Base-by-base conservation (phyloP, 106 monocot species). In the Xerophyta viscosa region DNA sequence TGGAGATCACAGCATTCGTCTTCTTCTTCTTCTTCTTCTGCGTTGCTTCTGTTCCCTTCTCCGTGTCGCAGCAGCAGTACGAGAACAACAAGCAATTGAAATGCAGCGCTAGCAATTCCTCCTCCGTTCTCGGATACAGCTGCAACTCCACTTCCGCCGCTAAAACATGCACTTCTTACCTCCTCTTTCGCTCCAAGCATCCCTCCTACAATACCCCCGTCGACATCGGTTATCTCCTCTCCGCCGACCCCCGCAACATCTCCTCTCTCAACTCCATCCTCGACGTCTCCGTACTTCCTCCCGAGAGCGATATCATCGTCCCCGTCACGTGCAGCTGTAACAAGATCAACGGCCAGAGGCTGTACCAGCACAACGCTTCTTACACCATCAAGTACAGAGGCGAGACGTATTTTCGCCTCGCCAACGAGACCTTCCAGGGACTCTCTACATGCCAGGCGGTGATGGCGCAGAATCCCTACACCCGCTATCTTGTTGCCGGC, bases 361-460 rank as follows among this genome's bases (percentile, higher is more conserved):
- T 54, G 68, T 84, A 89, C 88, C 88, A 89, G 54, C 82, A 85
- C 70, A 72, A 72, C 67, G 57, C 78, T 28, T 25, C 26, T 37
- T 79, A 79, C 71, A 68, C 45, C 52, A 11, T 86, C 52, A 72
- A 62, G 11, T 13, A n/a, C 39, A 3, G 2, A 5, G 24, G 15
- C 17, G 75, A 82, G 27, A 82, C 68, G 27, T 89, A 89, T 73
- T 31, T 79, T 25, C 28, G 30, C 11, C 24, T 86, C 45, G 74
- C 89, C 71, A 89, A 82, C 71, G 42, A 71, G 49, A 96, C 96
- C 21, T 96, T 64, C 71, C 81, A 79, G 62, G 94, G 94, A 8
- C 64, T 96, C 24, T 62, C 81, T 54, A 71, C 94, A 22, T 96
- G 94, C 59, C 94, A 96, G 57, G 65, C 94, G 41, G 69, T 96